These are phyloP conservation scores for Thielaviopsis musarum DNA, from an alignment of 2,329 filamentous ascomycete species.

Conservation along the genomic window DNA sequence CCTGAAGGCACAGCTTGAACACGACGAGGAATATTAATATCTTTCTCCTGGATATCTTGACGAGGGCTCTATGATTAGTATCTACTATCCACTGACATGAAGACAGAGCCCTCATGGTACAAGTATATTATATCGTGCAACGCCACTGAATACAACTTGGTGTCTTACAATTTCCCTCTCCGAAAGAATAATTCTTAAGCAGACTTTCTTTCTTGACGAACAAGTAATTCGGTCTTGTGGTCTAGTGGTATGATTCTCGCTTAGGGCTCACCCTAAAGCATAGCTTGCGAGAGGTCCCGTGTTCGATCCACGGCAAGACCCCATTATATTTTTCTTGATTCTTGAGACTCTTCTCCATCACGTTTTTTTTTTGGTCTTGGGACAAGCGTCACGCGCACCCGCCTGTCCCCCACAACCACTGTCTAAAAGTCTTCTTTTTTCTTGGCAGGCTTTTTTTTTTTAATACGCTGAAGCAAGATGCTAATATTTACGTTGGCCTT, in stretches of 20 bases:
- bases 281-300: constrained; percentile 15
- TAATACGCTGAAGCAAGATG: not conserved
- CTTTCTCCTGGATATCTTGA: too few relatives aligned
- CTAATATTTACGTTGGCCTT: not conserved
- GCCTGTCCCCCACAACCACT: too few relatives aligned
- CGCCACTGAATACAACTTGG: too few relatives aligned
- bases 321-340: not conserved
- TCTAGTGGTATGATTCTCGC: constrained; percentile 58
- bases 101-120: too few relatives aligned
- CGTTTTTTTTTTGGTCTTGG: not conserved
- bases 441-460: too few relatives aligned
- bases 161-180: too few relatives aligned
- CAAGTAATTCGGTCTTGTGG: constrained; percentile 27
- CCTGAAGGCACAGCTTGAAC: not conserved
- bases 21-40: too few relatives aligned
- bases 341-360: not conserved
- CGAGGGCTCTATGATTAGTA: too few relatives aligned
- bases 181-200: too few relatives aligned
- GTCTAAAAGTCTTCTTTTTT: too few relatives aligned
- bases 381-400: not conserved
- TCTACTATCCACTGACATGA: too few relatives aligned
- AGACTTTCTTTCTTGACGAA: not conserved
- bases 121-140: too few relatives aligned
- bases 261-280: constrained; percentile 34
- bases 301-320: constrained; percentile 15